These are phyloP conservation scores for Rhizoctonia solani DNA, from an alignment of 1,284 basidiomycete genomes.

Conservation along the genomic window DNA sequence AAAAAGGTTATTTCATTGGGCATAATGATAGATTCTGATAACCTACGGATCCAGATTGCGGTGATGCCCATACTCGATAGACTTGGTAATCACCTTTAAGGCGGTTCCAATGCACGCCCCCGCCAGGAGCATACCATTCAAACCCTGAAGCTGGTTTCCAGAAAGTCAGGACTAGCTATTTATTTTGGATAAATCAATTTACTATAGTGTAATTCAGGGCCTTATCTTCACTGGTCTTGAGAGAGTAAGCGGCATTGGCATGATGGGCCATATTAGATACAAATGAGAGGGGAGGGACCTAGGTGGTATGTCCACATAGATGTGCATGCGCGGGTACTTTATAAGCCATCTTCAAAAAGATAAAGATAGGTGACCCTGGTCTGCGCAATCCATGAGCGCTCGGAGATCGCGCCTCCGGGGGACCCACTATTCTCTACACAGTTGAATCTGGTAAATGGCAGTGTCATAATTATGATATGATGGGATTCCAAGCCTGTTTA, in stretches of 20 bases:
- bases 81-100: constrained; percentile 48
- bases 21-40: constrained; percentile 35
- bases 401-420: too few species aligned
- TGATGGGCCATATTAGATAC: neutral
- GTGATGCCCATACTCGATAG: constrained; percentile 59
- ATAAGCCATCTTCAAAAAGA: neutral
- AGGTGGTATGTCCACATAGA: neutral
- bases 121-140: constrained; percentile 50
- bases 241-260: neutral
- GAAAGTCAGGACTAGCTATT: too few species aligned
- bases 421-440: too few species aligned
- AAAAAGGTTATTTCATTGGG: neutral
- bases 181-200: too few species aligned
- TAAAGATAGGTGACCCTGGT: too few species aligned
- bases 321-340: neutral
- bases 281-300: neutral
- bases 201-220: neutral
- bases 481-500: too few species aligned
- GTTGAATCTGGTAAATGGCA: too few species aligned
- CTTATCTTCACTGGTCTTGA: neutral
- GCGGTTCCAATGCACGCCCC: constrained; percentile 56
- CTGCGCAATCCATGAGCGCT: too few species aligned
- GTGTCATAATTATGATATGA: too few species aligned
- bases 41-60: constrained; percentile 57
- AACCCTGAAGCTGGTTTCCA: too few species aligned